Evolutionary conservation across 2,329 filamentous ascomycete genomes (phyloP), one percentile per base, ranked within the genome.

Genomic region (Ceratocystis alfenasii): DNA sequence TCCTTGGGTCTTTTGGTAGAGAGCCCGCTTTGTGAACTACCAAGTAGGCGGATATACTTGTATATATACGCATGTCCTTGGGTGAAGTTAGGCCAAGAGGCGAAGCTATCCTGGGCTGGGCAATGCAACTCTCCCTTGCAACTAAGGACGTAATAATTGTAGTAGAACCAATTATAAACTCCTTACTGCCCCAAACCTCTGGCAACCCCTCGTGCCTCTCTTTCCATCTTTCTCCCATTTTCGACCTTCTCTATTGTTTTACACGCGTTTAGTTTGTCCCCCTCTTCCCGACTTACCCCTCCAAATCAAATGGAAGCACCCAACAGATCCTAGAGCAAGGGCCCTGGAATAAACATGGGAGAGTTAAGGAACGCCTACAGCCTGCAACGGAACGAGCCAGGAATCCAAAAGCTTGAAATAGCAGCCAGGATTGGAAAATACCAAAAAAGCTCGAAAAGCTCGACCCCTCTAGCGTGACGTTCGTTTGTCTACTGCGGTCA

Each of bases 351-450:
- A 36, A 59, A 36, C 55, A 59, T 59, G 20, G 17, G 55, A 59
- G 55, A 36, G 25, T 36, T 4, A 59, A 59, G 28, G 55, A 59
- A 59, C 55, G 20, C 22, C 48, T 25, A 36, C 28, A 36, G 25
- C 55, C 55, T 59, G 12, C 55, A 59, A 36, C 30, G 55, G 25
- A 36, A 59, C 28, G 55, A 59, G 6, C 55, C 55, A 59, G 55
- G 17, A 59, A 36, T 59, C 28, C 55, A 7, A 59, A 59, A 59
- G 55, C 55, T 59, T 59, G 55, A 59, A 59, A 59, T 59, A 36
- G 55, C 33, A 59, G 28, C 55, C 15, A 59, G 55, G 55, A 59
- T 59, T 36, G 25, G 22, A 59, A 30, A 36, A 36, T 28, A 59
- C 25, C 55, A 30, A 36, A 59, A 59, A 59, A 36, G 55, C 55